Conservation (phyloP, 1,284 basidiomycete genomes). For the Chiua sp. region DNA sequence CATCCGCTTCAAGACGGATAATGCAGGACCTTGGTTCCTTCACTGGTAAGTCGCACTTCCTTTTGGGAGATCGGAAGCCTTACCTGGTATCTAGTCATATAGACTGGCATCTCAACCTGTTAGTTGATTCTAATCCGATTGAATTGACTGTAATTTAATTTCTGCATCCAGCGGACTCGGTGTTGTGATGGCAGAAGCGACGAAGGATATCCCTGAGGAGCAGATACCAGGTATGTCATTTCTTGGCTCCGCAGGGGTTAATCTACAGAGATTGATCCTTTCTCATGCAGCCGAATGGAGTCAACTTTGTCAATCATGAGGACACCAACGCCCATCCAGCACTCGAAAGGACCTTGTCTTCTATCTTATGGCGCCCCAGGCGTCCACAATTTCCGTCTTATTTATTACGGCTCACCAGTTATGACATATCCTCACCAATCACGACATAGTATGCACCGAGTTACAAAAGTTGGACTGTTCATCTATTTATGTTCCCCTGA, state of each 20-base stretch:
- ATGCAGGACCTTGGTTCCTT: not conserved
- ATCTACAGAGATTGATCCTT: no score
- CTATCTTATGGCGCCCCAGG: no score
- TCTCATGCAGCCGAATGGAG: not conserved
- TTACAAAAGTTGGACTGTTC: no score
- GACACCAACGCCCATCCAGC: no score
- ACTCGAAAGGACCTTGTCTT: no score
- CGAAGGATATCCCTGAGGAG: not conserved
- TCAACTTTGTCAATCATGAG: not conserved
- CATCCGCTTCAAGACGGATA: not conserved
- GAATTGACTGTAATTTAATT: not conserved
- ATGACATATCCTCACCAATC: no score
- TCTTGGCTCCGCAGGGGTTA: no score
- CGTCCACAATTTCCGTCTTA: no score
- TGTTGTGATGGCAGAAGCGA: not conserved
- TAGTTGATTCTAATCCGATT: not conserved
- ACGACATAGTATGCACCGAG: no score
- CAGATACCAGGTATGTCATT: no score
- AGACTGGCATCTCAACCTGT: not conserved
- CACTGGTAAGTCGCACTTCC: not conserved
- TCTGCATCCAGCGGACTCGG: not conserved
- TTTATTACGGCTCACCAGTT: no score
- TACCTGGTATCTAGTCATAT: not conserved
- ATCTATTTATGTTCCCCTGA: no score
- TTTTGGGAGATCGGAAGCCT: not conserved